Base-by-base conservation (phyloP, 768 basidiomycete species). In the Trametes sanguinea region DNA sequence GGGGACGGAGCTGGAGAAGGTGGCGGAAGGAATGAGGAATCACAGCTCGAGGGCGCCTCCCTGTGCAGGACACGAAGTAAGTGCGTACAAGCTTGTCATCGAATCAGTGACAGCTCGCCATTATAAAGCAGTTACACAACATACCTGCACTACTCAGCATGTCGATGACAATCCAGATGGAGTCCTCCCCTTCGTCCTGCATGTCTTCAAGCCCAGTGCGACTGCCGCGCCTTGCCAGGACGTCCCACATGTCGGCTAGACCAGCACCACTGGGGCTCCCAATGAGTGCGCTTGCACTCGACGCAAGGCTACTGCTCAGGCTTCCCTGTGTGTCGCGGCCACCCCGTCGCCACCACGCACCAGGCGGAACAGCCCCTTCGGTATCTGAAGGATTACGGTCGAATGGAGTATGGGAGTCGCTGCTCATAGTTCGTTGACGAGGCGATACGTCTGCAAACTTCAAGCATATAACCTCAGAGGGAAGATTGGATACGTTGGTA, bases 11-110 rank as follows among this genome's bases (percentile, higher is more conserved):
- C 35, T 42, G 66, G 64, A 52, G 54, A 33, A 53, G 33, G 43
- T 7, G 56, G 51, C 1, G 66, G 63, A 39, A 70, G 57, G 42
- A 72, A 72, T 0, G 69, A 61, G 1, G 69, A 68, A 6, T 62
- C 39, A n/a, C 62, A 63, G 2, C 45, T 43, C 13, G 55, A 16
- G 1, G 67, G 63, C 16, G 64, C 67, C 42, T 67, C 61, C 11
- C 70, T 67, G 50, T 73, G 72, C 4, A 71, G 56, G 14, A 73
- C 56, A 11, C 69, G 67, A 2, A 71, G 60, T 8, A 68, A 54
- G 51, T 66, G 57, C 14, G 67, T 55, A 42, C 45, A 64, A 17
- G 65, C 68, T 72, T 44, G 14, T 43, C 22, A 22, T 22, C 22
- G 22, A 22, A 22, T 22, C 22, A 22, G 22, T 22, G 22, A 22